Evolutionary conservation across 768 basidiomycete genomes (phyloP), one percentile per base, ranked within the genome.

Genomic region (Mycena latifolia): DNA sequence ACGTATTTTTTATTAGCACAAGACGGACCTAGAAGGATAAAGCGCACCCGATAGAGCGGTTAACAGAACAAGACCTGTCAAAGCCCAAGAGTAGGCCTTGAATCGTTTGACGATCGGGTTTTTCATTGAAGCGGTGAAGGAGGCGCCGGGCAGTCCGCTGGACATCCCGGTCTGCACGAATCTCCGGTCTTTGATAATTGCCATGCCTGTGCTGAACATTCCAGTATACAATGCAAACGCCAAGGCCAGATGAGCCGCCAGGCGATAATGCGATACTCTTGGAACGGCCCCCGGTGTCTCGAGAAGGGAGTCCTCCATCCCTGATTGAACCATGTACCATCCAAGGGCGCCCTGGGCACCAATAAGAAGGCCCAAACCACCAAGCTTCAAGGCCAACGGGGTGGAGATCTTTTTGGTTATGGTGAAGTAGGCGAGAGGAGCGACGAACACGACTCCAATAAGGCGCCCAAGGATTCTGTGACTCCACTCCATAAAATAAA

Each of bases 261-360:
- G 88, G 14, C 98, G 86, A 77, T 99, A 99, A 76, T 99, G 98
- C 20, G 94, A 96, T 11, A 99, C 98, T 9, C 98, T 91, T 2
- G 98, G 96, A 9, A 97, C 92, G 14, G 93, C 90, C 18, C 91
- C 92, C 5, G 93, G 92, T 10, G 86, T 90, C 8, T 90, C 85
- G 80, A 98, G 84, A 57, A 94, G 82, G 14, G 92, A 86, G 57
- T 93, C 88, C 71, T 96, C 92, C 14, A 99, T 83, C 2, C 98
- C 98, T 15, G 96, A 98, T 77, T 96, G 92, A 60, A 99, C 98
- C 98, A 99, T 99, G 82, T 99, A 98, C 98, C 98, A 99, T 28
- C 98, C 98, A 22, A 99, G 84, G 22, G 87, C 84, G 50, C 98
- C 98, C 78, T 99, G 96, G 22, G 88, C 90, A 29, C 96, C 98